Percentiles rank a stretch among this genome's conserved stretches.
Evolutionary conservation across 257 asterid species (phyloP).

Genomic region (Solanum neorickii): DNA sequence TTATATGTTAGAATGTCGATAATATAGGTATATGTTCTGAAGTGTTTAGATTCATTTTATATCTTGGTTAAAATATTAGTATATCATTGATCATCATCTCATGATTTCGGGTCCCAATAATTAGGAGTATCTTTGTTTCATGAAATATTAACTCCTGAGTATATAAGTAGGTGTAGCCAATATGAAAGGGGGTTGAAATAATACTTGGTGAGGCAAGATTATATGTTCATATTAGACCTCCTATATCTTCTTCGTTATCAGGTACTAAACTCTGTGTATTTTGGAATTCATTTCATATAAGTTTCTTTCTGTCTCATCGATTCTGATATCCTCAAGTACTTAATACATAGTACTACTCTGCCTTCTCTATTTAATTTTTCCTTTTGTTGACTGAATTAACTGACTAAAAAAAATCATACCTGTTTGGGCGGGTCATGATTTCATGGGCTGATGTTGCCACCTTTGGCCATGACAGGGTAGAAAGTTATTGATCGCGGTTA

Average conservation of each 20-base stretch:
- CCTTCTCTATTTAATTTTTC: neutral
- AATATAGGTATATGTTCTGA: neutral
- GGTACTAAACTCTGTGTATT: neutral
- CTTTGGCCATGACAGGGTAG: neutral
- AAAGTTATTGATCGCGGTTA: neutral
- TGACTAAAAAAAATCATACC: neutral
- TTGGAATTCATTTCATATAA: neutral
- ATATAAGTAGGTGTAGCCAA: neutral
- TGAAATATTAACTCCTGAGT: neutral
- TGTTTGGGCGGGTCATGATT: neutral
- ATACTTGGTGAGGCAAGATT: neutral
- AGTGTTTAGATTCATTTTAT: neutral
- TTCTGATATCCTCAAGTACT: neutral
- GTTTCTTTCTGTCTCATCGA: neutral
- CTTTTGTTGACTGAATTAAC: neutral
- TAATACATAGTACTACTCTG: neutral
- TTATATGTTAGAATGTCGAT: neutral
- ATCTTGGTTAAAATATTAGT: neutral
- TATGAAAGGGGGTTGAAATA: neutral
- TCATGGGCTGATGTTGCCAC: too few relatives aligned
- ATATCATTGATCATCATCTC: neutral
- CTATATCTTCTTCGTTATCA: neutral
- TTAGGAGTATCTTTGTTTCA: neutral
- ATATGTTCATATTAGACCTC: neutral
- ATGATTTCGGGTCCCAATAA: neutral